Evolutionary conservation across 495 filamentous ascomycete genomes (phyloP), one percentile per base, ranked within the genome.

Genomic region (Xylaria curta): DNA sequence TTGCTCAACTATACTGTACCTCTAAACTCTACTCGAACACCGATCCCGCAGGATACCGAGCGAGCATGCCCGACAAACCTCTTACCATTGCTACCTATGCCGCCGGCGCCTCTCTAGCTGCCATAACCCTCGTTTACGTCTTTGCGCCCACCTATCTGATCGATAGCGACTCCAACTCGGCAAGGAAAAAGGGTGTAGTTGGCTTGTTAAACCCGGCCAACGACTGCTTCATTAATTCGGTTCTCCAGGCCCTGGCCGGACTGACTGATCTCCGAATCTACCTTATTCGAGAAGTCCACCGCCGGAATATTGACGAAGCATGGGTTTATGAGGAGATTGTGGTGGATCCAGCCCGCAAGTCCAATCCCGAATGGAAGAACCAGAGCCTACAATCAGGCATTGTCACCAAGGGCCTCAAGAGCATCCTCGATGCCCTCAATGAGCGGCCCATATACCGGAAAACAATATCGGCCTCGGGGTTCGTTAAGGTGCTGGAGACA

Each of bases 141-240:
- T 98, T 99, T 80, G 94, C 90, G 3, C 96, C 96, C 6, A 97
- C 97, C 44, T 97, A 93, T 82, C 93, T 97, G 76, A 89, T 98
- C 76, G 95, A 99, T 82, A 87, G 88, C 72, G 92, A 94, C 33
- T 85, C 90, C 26, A 87, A 86, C 65, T 86, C 88, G 36, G 85
- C 86, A 49, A 89, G 93, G 61, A 97, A 95, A 82, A 95, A 94
- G 79, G 92, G 92, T 71, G 91, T 94, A 56, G 95, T 99, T 26
- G 96, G 96, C 54, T 86, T 99, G 33, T 85, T 86, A 19, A 99
- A 99, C 76, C 88, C 94, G 4, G 97, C 95, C 70, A 98, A 98
- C 84, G 97, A 99, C 81, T 99, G 96, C 85, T 99, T 98, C 84
- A 98, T 99, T 84, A 99, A 99, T 81, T 97, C 95, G 28, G 92